phyloP scores from a whole-genome alignment of 352 stramenopile species.

The Phytophthora pinifolia region DNA sequence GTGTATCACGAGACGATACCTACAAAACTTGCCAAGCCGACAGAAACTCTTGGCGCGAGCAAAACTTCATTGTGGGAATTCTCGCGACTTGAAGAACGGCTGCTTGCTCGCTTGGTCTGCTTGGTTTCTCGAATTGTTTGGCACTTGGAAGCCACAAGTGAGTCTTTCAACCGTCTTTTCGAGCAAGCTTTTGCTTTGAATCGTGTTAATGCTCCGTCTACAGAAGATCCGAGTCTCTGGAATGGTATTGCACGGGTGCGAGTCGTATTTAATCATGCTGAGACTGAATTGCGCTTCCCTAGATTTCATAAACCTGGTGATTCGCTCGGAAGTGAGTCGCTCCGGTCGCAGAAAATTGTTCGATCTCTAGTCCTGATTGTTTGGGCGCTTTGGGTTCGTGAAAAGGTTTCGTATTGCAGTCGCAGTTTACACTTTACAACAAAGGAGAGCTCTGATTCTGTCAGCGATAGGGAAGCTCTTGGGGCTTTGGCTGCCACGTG shows the following conservation, averaged over 20 bases:
- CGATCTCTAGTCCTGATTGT: conserved; percentile 32
- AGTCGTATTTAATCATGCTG: background rate
- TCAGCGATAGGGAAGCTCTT: conserved; percentile 1
- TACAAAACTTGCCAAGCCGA: background rate
- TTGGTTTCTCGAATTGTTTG: conserved; percentile 22
- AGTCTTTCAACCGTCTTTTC: background rate
- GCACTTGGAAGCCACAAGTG: conserved; percentile 13
- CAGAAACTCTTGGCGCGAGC: background rate
- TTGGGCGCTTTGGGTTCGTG: conserved; percentile 46
- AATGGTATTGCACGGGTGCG: conserved; percentile 9
- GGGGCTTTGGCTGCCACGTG: conserved; percentile 38
- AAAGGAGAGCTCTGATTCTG: background rate
- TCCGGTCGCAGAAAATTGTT: conserved; percentile 25
- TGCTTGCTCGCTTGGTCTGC: conserved; percentile 14
- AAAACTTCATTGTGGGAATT: conserved; percentile 16
- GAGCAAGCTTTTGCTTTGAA: conserved; percentile 12
- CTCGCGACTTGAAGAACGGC: conserved; percentile 5
- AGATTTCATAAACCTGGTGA: background rate
- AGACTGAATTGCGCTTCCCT: conserved; percentile 1
- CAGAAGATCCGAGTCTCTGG: conserved; percentile 4
- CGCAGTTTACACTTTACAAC: conserved; percentile 17
- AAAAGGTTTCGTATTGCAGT: conserved; percentile 31
- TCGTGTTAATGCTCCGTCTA: conserved; percentile 2
- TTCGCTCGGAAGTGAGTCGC: background rate
- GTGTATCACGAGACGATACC: conserved; percentile 3